A percentile compares a stretch with the other conserved stretches of the same genome.
Evolutionary conservation across 2,329 filamentous ascomycete species (phyloP).

Genomic region (Chrysoporthe puriensis): DNA sequence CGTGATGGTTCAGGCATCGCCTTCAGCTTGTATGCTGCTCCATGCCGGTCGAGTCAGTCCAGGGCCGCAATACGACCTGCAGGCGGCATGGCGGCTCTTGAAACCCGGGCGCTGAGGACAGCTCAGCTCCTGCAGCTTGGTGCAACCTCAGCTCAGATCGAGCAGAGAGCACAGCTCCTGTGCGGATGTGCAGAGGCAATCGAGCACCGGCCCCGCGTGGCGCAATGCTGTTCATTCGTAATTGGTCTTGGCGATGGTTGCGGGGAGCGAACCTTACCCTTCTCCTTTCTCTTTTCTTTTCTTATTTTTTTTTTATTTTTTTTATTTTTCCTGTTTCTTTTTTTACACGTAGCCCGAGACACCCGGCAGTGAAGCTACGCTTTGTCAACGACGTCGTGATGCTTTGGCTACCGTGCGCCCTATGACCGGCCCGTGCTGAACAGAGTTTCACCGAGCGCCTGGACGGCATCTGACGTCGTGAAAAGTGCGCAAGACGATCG

Average conservation of each 20-base stretch:
- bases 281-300: not conserved
- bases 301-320: not conserved
- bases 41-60: slow-evolving; percentile 17
- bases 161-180: not conserved
- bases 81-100: slow-evolving; percentile 13
- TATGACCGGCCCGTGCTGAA: slow-evolving; percentile 3
- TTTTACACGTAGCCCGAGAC: too few relatives aligned
- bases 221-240: not conserved
- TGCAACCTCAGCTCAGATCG: not conserved
- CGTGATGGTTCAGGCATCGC: not conserved
- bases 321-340: not conserved
- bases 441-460: not conserved
- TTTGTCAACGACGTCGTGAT: not conserved
- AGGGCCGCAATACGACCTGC: not conserved
- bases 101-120: slow-evolving; percentile 12
- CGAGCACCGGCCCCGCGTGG: too few relatives aligned
- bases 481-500: not conserved
- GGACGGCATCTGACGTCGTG: not conserved
- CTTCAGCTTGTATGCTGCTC: not conserved
- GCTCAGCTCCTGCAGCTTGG: slow-evolving; percentile 12
- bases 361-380: too few relatives aligned
- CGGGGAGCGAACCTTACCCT: not conserved
- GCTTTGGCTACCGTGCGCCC: not conserved
- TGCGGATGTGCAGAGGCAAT: not conserved
- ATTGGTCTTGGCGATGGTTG: not conserved